Evolutionary conservation across 257 asterid species (phyloP), one percentile per base, ranked within the genome.

Genomic region (Solanum pimpinellifolium): DNA sequence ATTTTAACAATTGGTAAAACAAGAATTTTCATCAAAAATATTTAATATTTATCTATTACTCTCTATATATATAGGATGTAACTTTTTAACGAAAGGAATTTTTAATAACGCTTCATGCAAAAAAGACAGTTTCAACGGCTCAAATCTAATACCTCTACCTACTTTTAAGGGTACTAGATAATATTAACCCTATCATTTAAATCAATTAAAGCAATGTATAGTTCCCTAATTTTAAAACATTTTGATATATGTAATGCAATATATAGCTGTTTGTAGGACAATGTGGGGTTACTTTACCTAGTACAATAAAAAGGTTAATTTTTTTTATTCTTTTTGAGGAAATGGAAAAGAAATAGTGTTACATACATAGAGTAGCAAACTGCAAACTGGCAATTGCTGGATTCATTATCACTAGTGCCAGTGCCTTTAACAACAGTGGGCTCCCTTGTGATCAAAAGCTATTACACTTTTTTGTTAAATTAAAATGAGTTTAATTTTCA

Each of bases 331-430:
- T 44, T 49, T 49, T 49, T 49, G 69, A 66, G 88, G 76, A 88
- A 86, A 88, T 86, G 87, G 84, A 66, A 85, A 85, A 46, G 84
- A 49, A 85, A 75, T 78, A 88, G 88, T 84, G 39, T 52, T 52
- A 52, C 62, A 52, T 10, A 29, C 12, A 44, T 21, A 29, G 25
- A 65, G 72, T 6, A 69, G 39, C 75, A 10, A 83, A 52, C 85
- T 90, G 87, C 94, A 90, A 91, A 92, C 94, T 95, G 98, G 98
- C 93, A 92, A 93, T 93, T 90, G 97, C 96, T 93, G 97, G 95
- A 93, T 86, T 91, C 96, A 94, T 94, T 88, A 95, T 94, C 52
- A 83, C 87, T 49, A 69, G 31, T 83, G 69, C 87, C 88, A 86
- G 87, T 87, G 72, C 60, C 91, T 92, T 93, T 86, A 86, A 74